Base-by-base conservation (phyloP, 345 rosid genomes). In the Sisymbrium altissimum region DNA sequence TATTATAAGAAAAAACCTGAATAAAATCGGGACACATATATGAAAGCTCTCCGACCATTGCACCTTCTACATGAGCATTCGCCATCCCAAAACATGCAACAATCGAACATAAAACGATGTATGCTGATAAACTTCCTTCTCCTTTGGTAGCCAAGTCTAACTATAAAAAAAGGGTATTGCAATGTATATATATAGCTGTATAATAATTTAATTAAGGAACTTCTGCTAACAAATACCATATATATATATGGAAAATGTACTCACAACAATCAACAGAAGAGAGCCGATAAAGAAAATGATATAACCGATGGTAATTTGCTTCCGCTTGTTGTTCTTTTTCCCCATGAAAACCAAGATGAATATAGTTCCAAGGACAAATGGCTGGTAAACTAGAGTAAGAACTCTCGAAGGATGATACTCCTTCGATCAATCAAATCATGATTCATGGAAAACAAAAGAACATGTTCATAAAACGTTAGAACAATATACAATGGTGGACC, bases 61-160 rank as follows among this genome's bases (percentile, higher is more conserved):
- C 96, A 60, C 97, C 96, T 70, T 89, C 89, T 38, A 89, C 88
- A 76, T 60, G 81, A 6, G 94, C 96, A 82, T 92, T 90, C 10
- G 91, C 92, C 30, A 88, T 73, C 21, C 94, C 96, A 68, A 89
- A 87, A 50, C 75, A 66, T n/a, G 79, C 87, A 67, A 86, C 90
- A 57, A 88, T 41, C 2, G 50, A 78, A 74, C 97, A 89, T 66
- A 89, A 63, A 6, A 87, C 82, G n/a, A 86, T 30, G 76, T 80
- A 89, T 13, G 57, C 58, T 1, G 11, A 12, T 17, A 65, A 36
- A 11, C 18, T n/a, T 65, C 70, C 58, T n/a, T 0, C 17, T 48
- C 58, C 58, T 49, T 32, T 49, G 58, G 25, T 66, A 3, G 6
- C 23, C 45, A 48, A 36, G 21, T 66, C 70, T 21, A 66, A 66